A percentile compares a stretch with the other conserved stretches of the same genome.
phyloP scores from a whole-genome alignment of 805 yeast genomes.

The Yarrowia sp. region DNA sequence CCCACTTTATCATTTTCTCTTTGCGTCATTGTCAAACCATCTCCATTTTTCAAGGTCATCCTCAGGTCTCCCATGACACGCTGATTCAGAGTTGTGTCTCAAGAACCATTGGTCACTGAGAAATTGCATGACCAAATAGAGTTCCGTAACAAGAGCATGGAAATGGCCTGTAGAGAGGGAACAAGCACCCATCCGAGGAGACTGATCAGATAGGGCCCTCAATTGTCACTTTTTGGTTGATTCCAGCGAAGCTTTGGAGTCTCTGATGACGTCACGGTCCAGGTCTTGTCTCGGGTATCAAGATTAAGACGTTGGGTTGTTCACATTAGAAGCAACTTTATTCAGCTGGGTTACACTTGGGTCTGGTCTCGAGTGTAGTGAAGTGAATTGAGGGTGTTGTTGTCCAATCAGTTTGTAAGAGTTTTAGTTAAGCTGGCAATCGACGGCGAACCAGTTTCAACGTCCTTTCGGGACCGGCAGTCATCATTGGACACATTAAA shows the following conservation, averaged over 20 bases:
- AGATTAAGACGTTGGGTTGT: not conserved
- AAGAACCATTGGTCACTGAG: constrained; percentile 4
- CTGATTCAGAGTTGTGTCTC: constrained; percentile 7
- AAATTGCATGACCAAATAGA: not conserved
- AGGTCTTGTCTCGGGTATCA: not conserved
- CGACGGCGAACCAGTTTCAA: too few relatives aligned
- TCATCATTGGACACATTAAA: too few relatives aligned
- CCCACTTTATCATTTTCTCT: not conserved
- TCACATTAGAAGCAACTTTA: constrained; percentile 9
- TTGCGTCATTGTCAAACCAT: not conserved
- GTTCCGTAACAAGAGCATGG: not conserved
- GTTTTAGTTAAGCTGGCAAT: too few relatives aligned
- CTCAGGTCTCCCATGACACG: not conserved
- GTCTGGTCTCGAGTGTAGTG: too few relatives aligned
- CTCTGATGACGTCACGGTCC: too few relatives aligned
- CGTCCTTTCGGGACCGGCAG: too few relatives aligned
- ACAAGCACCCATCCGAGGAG: too few relatives aligned
- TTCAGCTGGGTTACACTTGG: not conserved
- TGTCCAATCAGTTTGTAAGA: too few relatives aligned
- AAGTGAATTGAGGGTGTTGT: too few relatives aligned
- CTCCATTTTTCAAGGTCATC: not conserved
- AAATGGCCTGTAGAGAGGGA: not conserved
- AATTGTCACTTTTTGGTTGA: too few relatives aligned
- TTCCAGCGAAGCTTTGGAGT: too few relatives aligned
- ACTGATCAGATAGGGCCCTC: too few relatives aligned